Percentiles rank a stretch among this genome's conserved stretches.
phyloP scores from a whole-genome alignment of 192 early-diverging fungal species.

The Backusella sp. region DNA sequence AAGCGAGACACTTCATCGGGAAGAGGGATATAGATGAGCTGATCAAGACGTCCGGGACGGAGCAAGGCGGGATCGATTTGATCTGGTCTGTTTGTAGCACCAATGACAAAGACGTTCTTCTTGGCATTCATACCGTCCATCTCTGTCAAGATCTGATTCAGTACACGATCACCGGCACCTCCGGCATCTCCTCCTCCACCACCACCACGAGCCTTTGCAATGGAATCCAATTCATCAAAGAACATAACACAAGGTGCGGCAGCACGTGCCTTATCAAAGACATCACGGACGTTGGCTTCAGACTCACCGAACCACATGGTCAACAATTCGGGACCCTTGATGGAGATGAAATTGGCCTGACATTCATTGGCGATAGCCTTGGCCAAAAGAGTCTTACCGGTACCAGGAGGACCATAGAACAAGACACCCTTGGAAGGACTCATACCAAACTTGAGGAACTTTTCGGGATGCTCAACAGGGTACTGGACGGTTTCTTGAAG shows the following conservation, averaged over 20 bases:
- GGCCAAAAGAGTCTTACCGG: conserved; percentile 97
- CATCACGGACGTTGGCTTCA: conserved; percentile 98
- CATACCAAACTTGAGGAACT: conserved; percentile 99
- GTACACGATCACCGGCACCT: conserved; percentile 95
- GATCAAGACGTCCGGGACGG: conserved; percentile 98
- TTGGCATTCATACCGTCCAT: conserved; percentile 99
- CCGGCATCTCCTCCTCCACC: conserved; percentile 84
- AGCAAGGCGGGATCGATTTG: conserved; percentile 97
- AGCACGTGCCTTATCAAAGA: conserved; percentile 98
- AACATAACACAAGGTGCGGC: conserved; percentile 99
- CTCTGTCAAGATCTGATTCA: conserved; percentile 99
- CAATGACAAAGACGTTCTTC: conserved; percentile 97
- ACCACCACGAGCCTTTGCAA: conserved; percentile 89
- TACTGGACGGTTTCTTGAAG: conserved; percentile 99
- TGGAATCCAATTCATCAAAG: conserved; percentile 99
- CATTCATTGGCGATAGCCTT: conserved; percentile 99
- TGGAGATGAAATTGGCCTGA: conserved; percentile 99
- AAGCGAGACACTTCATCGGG: conserved; percentile 83
- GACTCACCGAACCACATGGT: conserved; percentile 99
- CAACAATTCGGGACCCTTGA: conserved; percentile 95
- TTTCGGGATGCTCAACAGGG: conserved; percentile 98
- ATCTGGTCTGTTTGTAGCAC: conserved; percentile 98
- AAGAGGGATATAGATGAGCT: conserved; percentile 90
- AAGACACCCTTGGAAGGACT: conserved; percentile 94
- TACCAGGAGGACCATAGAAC: conserved; percentile 98